Evolutionary conservation across 257 asterid genomes (phyloP), one percentile per base, ranked within the genome.

Genomic region (Solanum clarkiae): DNA sequence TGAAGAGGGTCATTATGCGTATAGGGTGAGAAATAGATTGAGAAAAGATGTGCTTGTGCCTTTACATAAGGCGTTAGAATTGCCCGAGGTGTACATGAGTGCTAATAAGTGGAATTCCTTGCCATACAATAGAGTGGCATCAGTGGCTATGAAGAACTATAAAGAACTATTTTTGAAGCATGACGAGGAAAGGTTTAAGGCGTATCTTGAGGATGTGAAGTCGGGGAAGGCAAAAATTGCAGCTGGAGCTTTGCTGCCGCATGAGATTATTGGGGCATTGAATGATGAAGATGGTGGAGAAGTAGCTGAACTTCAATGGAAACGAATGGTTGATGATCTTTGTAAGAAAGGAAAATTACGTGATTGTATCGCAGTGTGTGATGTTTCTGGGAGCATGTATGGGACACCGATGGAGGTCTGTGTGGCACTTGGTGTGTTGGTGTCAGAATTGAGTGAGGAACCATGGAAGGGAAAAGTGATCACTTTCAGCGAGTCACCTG

Each of bases 1-100:
- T 22, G 89, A 86, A n/a, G 94, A 93, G 71, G 82, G 82, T 15
- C 86, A 89, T 60, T 91, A 90, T 89, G 89, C 69, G 18, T 89
- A 79, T 82, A 89, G 84, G 84, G 93, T 91, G 69, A 88, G 92
- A 80, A 87, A 91, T 69, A 90, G 93, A 86, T 71, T 91, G 75
- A 89, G 93, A 68, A 93, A 90, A 85, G 90, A 93, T 22, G 88
- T 91, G 22, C 93, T 93, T 40, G 94, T 93, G 47, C 94, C 96
- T 26, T 68, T 93, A 79, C 93, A 84, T 22, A 88, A 84, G 83
- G 93, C 89, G 6, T 83, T 93, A 80, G 86, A 90, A 29, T 80
- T 93, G 87, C 94, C 96, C 0, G 93, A 93, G 90, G 92, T 91
- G 54, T 93, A 87, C 36, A 92, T 92, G 92, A 91, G 94, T 87